Evolutionary conservation across 495 filamentous ascomycete species (phyloP).

Genomic region (Aspergillus wentii): DNA sequence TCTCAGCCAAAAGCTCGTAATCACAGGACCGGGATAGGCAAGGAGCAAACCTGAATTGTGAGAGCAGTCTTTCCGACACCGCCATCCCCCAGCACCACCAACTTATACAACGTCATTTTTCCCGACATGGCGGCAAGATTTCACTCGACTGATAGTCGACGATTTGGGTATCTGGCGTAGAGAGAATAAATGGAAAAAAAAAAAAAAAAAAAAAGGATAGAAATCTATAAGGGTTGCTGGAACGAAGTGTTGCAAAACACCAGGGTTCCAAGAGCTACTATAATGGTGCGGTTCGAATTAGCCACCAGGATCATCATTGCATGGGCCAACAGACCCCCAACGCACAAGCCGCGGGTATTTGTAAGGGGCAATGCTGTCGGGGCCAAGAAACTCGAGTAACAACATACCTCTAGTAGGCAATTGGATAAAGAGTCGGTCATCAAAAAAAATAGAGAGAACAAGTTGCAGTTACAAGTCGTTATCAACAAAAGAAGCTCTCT

Average conservation of each 20-base stretch:
- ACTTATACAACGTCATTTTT: conserved; percentile 96
- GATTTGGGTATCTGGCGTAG: too few relatives aligned
- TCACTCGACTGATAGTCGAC: too few relatives aligned
- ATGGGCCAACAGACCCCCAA: too few relatives aligned
- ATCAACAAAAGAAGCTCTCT: too few relatives aligned
- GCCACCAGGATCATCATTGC: conserved; percentile 21
- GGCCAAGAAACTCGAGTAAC: too few relatives aligned
- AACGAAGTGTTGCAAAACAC: conserved; percentile 19
- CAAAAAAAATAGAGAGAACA: too few relatives aligned
- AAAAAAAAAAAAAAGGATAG: conserved; percentile 9
- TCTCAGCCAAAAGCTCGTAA: conserved; percentile 7
- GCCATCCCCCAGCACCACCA: conserved; percentile 94
- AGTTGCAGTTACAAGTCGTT: too few relatives aligned
- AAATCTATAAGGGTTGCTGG: conserved; percentile 20
- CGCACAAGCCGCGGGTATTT: too few relatives aligned
- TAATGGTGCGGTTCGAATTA: conserved; percentile 23
- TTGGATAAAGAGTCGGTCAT: too few relatives aligned
- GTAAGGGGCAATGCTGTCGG: too few relatives aligned
- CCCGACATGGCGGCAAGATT: conserved; percentile 63
- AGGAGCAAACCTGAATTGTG: conserved; percentile 81
- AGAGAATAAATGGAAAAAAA: conserved; percentile 11
- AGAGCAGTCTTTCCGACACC: conserved; percentile 95
- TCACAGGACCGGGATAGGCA: conserved; percentile 6
- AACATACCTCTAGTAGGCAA: too few relatives aligned
- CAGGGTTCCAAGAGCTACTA: conserved; percentile 19